Evolutionary conservation across 73 alveolate species (phyloP), one percentile per base, ranked within the genome.

Genomic region (Paramecium octaurelia): DNA sequence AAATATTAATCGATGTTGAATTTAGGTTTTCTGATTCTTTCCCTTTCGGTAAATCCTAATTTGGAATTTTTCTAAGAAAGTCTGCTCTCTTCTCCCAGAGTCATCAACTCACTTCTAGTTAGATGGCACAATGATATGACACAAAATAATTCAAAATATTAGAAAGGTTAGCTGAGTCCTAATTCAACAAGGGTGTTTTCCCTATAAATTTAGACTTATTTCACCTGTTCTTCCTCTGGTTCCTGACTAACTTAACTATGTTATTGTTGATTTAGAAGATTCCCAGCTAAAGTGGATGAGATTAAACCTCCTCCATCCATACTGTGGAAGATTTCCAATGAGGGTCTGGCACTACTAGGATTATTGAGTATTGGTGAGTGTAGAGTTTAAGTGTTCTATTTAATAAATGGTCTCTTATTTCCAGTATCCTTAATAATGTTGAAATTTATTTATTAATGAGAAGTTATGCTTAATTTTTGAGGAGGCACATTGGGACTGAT

Each of bases 271-370:
- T 31, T 31, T 3, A 31, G 9, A 64, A 27, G 42, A 64, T 64
- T 64, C 2, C 42, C 84, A 31, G 84, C 69, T 54, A 54, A 18
- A 18, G 27, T 27, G 2, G 84, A 34, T 64, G 21, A 24, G 31
- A 31, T 64, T 0, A 64, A 36, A 16, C 87, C 87, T 35, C 87
- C 87, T 35, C 87, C 87, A 73, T 73, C 87, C 59, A 73, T 40
- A 73, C 87, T 73, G 3, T 73, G 57, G 35, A 36, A 73, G 34
- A 73, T 40, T 36, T 73, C 59, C 35, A 73, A 36, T 8, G 46
- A 43, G 3, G 91, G 34, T 21, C 48, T 23, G 2, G 31, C 69
- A 48, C 35, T 40, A 23, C 16, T 31, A 20, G 21, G 27, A 23
- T 44, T 21, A 38, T 58, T 34, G 4, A 43, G 10, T 8, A 44